Base-by-base conservation (phyloP, 2,329 filamentous ascomycete genomes). In the Penicillium sp. region DNA sequence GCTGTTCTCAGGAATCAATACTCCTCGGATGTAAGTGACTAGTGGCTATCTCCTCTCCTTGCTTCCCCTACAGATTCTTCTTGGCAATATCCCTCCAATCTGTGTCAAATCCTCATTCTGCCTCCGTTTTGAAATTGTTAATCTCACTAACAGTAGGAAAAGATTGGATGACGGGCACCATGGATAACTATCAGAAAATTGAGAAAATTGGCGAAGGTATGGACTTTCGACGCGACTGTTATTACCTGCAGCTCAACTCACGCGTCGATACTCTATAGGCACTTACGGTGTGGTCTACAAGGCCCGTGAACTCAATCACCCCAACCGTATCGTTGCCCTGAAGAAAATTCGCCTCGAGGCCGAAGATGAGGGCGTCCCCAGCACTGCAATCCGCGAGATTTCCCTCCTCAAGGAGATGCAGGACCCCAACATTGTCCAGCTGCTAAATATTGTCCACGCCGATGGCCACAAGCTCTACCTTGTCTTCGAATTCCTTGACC, bases 221-320 rank as follows among this genome's bases (percentile, higher is more conserved):
- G 83, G 73, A 49, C 37, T 41, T 16, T 46, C 44, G 23, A 42
- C 48, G n/a, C 29, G 44, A 39, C 31, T 50, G 16, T 45, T 35
- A 18, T 32, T 39, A 34, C 25, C 42, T 25, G 31, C 16, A 32
- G n/a, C 50, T 32, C 34, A 55, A 39, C 61, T 65, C n/a, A 65
- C 61, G 53, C 54, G 57, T 61, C 32, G 21, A 29, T 46, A 8
- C 37, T 31, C 25, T 47, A 6, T 63, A 96, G 91, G 91, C 68
- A 96, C 91, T 16, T 96, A 96, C 72, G 91, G 91, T 74, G 91
- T 96, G 60, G 91, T 96, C 60, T 96, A 96, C 84, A 96, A 96
- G 77, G 91, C 91, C 56, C 86, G 88, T 63, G 91, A 96, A 74
- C 87, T 96, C 57, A 84, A 84, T 62, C 87, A 92, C 69, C 82